Conservation (phyloP, 352 stramenopile species). For the Phytophthora multivora region DNA sequence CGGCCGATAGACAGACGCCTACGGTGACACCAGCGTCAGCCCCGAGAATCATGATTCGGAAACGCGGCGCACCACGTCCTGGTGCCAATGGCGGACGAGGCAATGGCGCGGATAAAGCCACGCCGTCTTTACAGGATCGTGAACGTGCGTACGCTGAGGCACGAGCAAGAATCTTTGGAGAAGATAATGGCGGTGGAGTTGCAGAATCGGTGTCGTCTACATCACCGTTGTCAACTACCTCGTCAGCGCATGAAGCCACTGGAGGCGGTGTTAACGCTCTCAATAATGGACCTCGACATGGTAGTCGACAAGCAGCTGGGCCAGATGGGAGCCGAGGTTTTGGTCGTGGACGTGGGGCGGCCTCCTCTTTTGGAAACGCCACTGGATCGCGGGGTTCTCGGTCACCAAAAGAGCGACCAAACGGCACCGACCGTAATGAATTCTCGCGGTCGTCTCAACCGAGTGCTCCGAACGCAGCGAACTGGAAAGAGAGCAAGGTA, state of each 20-base stretch:
- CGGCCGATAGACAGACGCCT: constrained; percentile 65
- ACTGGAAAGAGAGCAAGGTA: constrained; percentile 92
- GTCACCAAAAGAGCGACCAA: constrained; percentile 19
- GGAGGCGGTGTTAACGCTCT: background rate
- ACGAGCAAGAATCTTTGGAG: constrained; percentile 93
- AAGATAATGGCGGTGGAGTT: constrained; percentile 40
- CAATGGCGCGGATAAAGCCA: constrained; percentile 57
- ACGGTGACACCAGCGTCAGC: constrained; percentile 71
- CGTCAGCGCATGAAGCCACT: constrained; percentile 18
- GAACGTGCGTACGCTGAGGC: constrained; percentile 95
- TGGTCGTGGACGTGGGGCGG: constrained; percentile 20
- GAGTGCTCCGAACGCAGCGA: constrained; percentile 41
- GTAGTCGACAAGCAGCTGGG: constrained; percentile 53
- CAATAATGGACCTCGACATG: constrained; percentile 16
- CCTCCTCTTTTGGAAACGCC: background rate
- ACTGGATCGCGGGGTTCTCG: constrained; percentile 10
- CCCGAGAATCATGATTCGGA: constrained; percentile 94
- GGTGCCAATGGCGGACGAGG: constrained; percentile 46
- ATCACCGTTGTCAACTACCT: constrained; percentile 27
- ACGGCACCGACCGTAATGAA: constrained; percentile 15
- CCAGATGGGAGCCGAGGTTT: constrained; percentile 64
- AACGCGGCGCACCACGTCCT: constrained; percentile 42
- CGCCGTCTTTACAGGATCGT: constrained; percentile 89
- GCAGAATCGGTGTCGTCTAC: constrained; percentile 32
- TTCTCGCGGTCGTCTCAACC: constrained; percentile 19